These are phyloP conservation scores for Aphanoascus verrucosus DNA, from an alignment of 2,329 filamentous ascomycete species.

Conservation along the genomic window DNA sequence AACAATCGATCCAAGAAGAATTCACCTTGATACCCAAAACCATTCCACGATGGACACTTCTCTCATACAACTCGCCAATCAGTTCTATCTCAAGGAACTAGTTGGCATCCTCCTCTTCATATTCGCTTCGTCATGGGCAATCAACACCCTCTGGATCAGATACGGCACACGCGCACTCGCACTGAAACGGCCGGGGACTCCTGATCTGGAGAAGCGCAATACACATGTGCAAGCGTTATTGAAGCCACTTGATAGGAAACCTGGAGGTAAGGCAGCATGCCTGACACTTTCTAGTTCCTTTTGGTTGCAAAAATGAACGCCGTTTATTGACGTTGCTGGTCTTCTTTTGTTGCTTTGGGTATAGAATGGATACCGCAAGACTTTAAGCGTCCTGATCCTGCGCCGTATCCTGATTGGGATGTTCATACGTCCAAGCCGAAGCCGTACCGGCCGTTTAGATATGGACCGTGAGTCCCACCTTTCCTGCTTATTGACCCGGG, in stretches of 20 bases:
- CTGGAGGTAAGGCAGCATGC: slow-evolving; percentile 34
- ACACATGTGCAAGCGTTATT: slow-evolving; percentile 35
- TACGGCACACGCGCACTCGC: not conserved
- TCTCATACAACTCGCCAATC: slow-evolving; percentile 1
- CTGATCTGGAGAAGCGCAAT: slow-evolving; percentile 22
- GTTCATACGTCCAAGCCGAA: slow-evolving; percentile 58
- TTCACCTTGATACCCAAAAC: not conserved
- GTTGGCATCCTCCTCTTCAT: not conserved
- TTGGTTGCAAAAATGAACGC: not conserved
- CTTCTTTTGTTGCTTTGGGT: not conserved
- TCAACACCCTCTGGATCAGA: not conserved
- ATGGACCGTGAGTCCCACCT: slow-evolving; percentile 48
- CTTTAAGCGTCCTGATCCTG: slow-evolving; percentile 51
- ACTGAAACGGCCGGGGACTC: not conserved
- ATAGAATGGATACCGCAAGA: slow-evolving; percentile 46
- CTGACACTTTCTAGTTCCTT: not conserved
- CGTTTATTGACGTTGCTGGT: not conserved
- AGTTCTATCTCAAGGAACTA: slow-evolving; percentile 5
- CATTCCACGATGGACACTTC: not conserved
- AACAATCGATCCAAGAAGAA: too few relatives aligned
- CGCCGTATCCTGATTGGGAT: slow-evolving; percentile 58
- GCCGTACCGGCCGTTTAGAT: slow-evolving; percentile 66
- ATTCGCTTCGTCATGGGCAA: slow-evolving; percentile 2
- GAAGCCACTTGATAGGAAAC: slow-evolving; percentile 31
- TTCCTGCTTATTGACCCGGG: not conserved